phyloP scores from a whole-genome alignment of 257 asterid species.

The Solanum commersonii region DNA sequence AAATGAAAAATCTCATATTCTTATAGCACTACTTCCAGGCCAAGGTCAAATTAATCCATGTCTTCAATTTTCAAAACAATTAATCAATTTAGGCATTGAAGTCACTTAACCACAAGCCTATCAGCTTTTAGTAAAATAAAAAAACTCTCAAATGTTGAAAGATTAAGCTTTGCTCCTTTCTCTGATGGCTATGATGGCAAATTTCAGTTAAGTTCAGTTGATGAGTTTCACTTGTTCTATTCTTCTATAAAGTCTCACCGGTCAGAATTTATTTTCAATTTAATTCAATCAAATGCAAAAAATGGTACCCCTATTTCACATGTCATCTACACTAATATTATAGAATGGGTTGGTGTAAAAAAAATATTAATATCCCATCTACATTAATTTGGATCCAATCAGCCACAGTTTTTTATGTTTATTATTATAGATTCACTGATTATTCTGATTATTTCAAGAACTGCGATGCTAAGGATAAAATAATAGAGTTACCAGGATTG shows the following conservation, averaged over 20 bases:
- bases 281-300: background rate
- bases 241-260: background rate
- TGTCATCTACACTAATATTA: background rate
- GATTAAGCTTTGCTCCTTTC: background rate
- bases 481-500: background rate
- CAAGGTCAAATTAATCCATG: constrained; percentile 24
- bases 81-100: background rate
- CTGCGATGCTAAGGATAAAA: background rate
- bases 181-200: background rate
- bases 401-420: background rate
- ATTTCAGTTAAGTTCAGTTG: background rate
- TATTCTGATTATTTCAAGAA: background rate
- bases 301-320: background rate
- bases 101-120: background rate
- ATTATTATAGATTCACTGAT: background rate
- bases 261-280: background rate
- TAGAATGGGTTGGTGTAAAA: no score
- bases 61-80: constrained; percentile 1
- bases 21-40: constrained; percentile 8
- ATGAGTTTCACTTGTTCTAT: background rate
- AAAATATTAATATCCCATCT: no score
- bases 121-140: background rate
- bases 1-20: background rate
- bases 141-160: background rate
- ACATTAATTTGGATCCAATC: background rate